Conservation (phyloP, 169 alveolate genomes). For the Babesia gibsoni region DNA sequence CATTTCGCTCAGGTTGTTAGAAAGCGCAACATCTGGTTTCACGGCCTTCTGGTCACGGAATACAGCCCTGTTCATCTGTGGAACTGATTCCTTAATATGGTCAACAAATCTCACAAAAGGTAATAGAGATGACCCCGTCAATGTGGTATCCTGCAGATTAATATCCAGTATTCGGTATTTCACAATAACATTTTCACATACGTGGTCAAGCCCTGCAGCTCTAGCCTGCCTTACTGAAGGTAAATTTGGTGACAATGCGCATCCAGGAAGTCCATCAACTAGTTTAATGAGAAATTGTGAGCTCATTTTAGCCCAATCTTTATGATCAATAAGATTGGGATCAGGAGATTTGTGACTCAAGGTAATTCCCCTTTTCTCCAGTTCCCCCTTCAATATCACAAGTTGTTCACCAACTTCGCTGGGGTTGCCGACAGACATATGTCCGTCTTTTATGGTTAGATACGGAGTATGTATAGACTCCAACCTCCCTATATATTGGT, state of each 20-base stretch:
- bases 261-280: constrained; percentile 32
- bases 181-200: constrained; percentile 58
- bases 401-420: constrained; percentile 12
- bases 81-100: constrained; percentile 1
- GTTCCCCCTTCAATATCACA: not conserved
- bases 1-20: constrained; percentile 45
- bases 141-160: constrained; percentile 43
- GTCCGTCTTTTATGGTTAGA: constrained; percentile 20
- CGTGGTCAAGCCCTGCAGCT: constrained; percentile 24
- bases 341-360: constrained; percentile 26
- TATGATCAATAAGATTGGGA: not conserved
- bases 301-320: constrained; percentile 2
- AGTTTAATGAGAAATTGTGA: constrained; percentile 25
- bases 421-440: constrained; percentile 13
- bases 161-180: constrained; percentile 40
- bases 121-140: not conserved
- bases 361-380: constrained; percentile 34
- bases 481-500: constrained; percentile 51
- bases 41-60: not conserved
- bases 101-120: constrained; percentile 48
- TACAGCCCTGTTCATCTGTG: constrained; percentile 13
- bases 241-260: not conserved
- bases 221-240: constrained; percentile 19
- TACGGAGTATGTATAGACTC: constrained; percentile 61
- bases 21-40: not conserved